phyloP scores from a whole-genome alignment of 306 rosid species.

The Coriaria nepalensis region DNA sequence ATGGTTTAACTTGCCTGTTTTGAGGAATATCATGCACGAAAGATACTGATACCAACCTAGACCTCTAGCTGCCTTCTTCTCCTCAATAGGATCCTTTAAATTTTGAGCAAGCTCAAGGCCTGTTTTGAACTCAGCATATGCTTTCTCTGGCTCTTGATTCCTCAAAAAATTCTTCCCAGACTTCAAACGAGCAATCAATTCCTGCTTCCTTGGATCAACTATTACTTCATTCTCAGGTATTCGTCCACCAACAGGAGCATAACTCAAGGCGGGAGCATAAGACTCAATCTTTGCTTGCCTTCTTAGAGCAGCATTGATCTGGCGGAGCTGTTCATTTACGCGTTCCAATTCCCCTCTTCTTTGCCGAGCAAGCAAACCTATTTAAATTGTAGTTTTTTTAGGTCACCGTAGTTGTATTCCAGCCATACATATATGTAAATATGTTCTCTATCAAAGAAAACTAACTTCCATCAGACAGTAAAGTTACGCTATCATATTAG shows the following conservation, averaged over 20 bases:
- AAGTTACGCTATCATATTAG: no score
- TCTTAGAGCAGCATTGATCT: constrained; percentile 71
- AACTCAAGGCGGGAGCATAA: constrained; percentile 85
- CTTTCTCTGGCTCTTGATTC: constrained; percentile 71
- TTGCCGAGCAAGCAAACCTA: constrained; percentile 93
- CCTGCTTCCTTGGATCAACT: constrained; percentile 68
- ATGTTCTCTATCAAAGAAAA: no score
- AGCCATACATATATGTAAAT: no score
- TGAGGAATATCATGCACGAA: constrained; percentile 1
- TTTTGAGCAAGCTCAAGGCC: constrained; percentile 72
- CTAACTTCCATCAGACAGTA: no score
- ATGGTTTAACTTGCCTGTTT: not conserved
- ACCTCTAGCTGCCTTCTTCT: constrained; percentile 96
- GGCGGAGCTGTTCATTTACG: constrained; percentile 82
- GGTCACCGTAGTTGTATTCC: no score
- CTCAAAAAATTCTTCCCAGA: constrained; percentile 77
- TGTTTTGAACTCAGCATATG: constrained; percentile 50
- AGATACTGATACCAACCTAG: constrained; percentile 46
- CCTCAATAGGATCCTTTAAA: constrained; percentile 66
- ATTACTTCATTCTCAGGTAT: constrained; percentile 59
- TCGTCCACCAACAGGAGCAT: constrained; percentile 71
- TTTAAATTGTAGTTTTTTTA: not conserved
- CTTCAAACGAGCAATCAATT: constrained; percentile 70
- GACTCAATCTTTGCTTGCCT: constrained; percentile 97
- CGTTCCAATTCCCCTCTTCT: constrained; percentile 67